A percentile compares a stretch with the other conserved stretches of the same genome.
Conservation (phyloP, 148 eudicot genomes). For the Rhododendron griersonianum region DNA sequence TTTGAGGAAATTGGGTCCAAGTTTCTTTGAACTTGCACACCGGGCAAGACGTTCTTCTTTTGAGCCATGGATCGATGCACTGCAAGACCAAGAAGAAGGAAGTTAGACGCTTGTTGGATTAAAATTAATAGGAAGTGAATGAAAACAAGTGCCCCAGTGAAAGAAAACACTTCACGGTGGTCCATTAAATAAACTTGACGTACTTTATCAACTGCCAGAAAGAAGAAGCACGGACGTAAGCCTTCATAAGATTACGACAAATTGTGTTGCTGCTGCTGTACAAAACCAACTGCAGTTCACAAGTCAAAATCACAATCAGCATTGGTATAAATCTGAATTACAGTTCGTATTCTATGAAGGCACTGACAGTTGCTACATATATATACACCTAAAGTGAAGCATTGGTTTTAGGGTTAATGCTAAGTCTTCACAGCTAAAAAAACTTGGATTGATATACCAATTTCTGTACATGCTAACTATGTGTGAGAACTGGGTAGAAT, state of each 20-base stretch:
- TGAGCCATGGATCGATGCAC: too few species aligned
- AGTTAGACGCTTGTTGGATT: too few species aligned
- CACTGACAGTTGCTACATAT: not conserved
- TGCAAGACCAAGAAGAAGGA: too few species aligned
- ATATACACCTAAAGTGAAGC: not conserved
- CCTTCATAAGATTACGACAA: not conserved
- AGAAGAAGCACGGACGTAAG: not conserved
- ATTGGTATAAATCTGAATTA: not conserved
- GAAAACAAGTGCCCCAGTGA: too few species aligned
- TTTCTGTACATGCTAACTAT: not conserved
- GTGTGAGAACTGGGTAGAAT: too few species aligned
- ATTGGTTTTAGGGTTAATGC: not conserved
- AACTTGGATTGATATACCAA: not conserved
- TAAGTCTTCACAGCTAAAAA: not conserved
- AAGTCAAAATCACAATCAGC: constrained; percentile 2
- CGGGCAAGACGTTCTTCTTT: too few species aligned
- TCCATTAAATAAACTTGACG: not conserved
- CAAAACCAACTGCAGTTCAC: constrained; percentile 1
- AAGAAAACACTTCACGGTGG: too few species aligned
- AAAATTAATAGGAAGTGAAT: too few species aligned
- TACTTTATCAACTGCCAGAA: not conserved
- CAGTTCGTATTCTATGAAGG: not conserved
- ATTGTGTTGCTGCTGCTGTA: not conserved
- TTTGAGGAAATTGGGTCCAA: too few species aligned
- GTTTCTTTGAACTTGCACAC: too few species aligned